These are phyloP conservation scores for Metschnikowia corniflorae DNA, from an alignment of 805 yeast species.

Conservation along the genomic window DNA sequence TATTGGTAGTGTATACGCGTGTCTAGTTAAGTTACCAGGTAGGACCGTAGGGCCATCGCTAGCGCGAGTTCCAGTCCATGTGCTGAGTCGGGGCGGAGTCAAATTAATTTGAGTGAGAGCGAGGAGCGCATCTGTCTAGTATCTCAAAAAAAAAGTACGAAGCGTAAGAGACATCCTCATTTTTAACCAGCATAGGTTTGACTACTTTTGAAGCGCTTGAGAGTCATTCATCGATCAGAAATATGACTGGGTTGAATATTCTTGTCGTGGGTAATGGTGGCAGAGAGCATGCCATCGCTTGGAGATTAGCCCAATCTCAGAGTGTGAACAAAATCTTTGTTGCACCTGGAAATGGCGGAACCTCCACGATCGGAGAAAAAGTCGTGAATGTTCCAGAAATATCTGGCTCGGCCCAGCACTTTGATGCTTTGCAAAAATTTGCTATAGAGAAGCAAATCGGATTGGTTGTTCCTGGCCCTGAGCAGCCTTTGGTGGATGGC, in stretches of 20 bases:
- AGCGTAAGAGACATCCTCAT: too few relatives aligned
- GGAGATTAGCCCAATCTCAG: conserved; percentile 82
- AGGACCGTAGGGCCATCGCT: too few relatives aligned
- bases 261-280: conserved; percentile 97
- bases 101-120: conserved; percentile 6
- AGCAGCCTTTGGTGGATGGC: conserved; percentile 96
- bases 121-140: conserved; percentile 7
- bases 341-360: conserved; percentile 98
- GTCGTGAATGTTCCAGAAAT: conserved; percentile 65
- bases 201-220: too few relatives aligned
- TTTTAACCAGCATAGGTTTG: too few relatives aligned
- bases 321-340: conserved; percentile 72
- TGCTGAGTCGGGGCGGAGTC: conserved; percentile 12
- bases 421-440: conserved; percentile 65
- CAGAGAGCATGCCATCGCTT: conserved; percentile 94
- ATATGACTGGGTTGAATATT: conserved; percentile 28
- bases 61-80: too few relatives aligned
- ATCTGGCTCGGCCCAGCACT: conserved; percentile 63
- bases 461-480: conserved; percentile 97
- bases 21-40: too few relatives aligned
- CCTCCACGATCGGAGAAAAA: conserved; percentile 49
- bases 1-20: too few relatives aligned
- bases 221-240: too few relatives aligned
- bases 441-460: conserved; percentile 64
- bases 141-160: too few relatives aligned